These are phyloP conservation scores for Chamaecyparis obtusa DNA, from an alignment of 75 land plant genomes.

Conservation along the genomic window DNA sequence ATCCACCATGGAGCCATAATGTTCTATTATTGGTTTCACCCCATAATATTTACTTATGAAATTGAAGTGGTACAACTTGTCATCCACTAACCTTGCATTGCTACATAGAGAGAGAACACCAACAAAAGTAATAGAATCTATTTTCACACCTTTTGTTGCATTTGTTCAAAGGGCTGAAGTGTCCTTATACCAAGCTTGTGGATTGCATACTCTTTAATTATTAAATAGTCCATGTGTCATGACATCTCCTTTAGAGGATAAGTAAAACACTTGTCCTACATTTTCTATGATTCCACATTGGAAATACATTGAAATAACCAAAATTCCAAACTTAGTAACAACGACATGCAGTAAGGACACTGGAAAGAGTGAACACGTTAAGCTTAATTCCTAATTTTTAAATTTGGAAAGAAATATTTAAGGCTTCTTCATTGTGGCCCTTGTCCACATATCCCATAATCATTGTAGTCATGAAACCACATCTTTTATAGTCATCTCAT, in stretches of 20 bases:
- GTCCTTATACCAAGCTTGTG: conserved; percentile 10
- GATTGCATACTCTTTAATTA: conserved; percentile 11
- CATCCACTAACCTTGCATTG: conserved; percentile 7
- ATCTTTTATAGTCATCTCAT: too few relatives aligned
- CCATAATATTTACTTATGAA: conserved; percentile 1
- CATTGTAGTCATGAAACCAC: too few relatives aligned
- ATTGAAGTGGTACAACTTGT: conserved; percentile 1
- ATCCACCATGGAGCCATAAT: conserved; percentile 15
- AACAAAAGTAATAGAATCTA: conserved; percentile 7
- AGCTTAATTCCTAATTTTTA: background rate
- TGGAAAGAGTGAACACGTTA: conserved; percentile 8
- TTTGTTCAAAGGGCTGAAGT: background rate
- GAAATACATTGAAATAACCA: conserved; percentile 4
- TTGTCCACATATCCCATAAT: too few relatives aligned
- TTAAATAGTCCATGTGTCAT: conserved; percentile 16
- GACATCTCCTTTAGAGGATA: background rate
- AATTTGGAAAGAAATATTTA: background rate
- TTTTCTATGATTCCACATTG: conserved; percentile 11
- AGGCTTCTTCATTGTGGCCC: too few relatives aligned
- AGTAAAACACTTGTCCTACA: background rate
- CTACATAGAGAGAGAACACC: background rate
- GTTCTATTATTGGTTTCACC: background rate
- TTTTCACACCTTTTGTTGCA: conserved; percentile 7
- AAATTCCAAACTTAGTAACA: background rate
- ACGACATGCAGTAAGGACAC: conserved; percentile 1